These are phyloP conservation scores for Desmodesmus armatus DNA, from an alignment of 139 green algal species.

Conservation along the genomic window DNA sequence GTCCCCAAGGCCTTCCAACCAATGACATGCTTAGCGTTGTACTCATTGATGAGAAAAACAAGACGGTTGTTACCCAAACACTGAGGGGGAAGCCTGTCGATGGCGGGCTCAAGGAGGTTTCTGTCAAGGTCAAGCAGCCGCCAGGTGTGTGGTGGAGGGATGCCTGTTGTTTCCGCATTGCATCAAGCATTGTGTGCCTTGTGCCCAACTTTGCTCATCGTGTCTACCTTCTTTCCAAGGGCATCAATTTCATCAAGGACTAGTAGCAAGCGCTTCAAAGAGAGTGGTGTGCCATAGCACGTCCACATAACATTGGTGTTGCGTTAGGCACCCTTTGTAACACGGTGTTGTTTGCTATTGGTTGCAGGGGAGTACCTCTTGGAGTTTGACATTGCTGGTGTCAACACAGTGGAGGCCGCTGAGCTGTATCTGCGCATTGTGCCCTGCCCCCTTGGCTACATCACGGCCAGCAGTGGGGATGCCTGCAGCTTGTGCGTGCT, in stretches of 20 bases:
- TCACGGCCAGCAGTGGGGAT: not conserved
- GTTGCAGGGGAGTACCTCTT: no score
- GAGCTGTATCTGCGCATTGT: not conserved
- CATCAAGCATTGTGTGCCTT: no score
- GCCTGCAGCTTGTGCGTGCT: not conserved
- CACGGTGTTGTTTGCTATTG: no score
- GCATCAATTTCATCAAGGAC: no score
- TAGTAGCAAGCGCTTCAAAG: no score
- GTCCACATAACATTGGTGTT: not conserved
- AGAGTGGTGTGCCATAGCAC: no score
- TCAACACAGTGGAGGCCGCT: not conserved
- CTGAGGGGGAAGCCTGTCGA: not conserved
- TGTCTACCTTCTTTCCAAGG: no score
- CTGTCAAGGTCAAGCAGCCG: not conserved
- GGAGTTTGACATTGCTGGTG: no score
- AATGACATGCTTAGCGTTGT: not conserved
- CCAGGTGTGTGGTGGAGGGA: no score
- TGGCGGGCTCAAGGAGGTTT: not conserved
- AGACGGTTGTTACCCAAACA: not conserved
- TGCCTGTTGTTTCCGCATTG: no score
- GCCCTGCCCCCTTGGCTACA: not conserved
- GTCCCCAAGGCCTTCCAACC: not conserved
- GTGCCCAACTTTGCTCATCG: no score
- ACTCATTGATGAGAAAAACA: not conserved
- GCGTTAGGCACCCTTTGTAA: no score